These are phyloP conservation scores for Thecaphora frezii DNA, from an alignment of 1,284 basidiomycete species.

Conservation along the genomic window DNA sequence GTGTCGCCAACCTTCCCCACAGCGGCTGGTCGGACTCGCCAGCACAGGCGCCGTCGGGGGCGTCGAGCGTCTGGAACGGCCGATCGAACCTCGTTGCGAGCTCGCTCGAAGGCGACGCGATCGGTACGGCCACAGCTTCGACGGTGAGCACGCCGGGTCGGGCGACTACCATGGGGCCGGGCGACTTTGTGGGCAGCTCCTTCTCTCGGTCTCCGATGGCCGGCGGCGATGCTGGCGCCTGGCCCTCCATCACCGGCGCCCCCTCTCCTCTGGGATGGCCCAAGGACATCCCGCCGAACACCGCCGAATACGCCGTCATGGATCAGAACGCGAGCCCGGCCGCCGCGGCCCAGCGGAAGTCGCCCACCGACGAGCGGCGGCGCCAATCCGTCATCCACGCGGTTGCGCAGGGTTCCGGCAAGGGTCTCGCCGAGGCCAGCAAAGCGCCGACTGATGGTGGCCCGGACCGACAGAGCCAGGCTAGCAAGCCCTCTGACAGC, in stretches of 20 bases:
- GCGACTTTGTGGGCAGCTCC: constrained; percentile 11
- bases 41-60: constrained; percentile 8
- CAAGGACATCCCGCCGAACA: constrained; percentile 8
- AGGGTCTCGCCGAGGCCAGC: neutral
- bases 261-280: constrained; percentile 20
- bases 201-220: constrained; percentile 27
- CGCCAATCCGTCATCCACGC: neutral
- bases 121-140: constrained; percentile 26
- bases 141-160: constrained; percentile 31
- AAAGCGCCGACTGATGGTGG: neutral
- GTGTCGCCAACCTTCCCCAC: constrained; percentile 24
- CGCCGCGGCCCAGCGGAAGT: neutral
- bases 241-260: constrained; percentile 10
- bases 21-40: constrained; percentile 26
- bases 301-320: no score
- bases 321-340: neutral
- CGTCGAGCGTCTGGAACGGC: constrained; percentile 36
- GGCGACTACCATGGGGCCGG: constrained; percentile 13
- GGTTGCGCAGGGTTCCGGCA: neutral
- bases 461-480: no score
- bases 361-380: neutral
- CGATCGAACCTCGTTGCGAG: constrained; percentile 7
- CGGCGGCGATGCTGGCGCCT: constrained; percentile 16
- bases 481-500: no score
- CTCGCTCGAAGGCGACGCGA: constrained; percentile 27